phyloP scores from a whole-genome alignment of 2,329 filamentous ascomycete species.

The Alternaria burnsii region DNA sequence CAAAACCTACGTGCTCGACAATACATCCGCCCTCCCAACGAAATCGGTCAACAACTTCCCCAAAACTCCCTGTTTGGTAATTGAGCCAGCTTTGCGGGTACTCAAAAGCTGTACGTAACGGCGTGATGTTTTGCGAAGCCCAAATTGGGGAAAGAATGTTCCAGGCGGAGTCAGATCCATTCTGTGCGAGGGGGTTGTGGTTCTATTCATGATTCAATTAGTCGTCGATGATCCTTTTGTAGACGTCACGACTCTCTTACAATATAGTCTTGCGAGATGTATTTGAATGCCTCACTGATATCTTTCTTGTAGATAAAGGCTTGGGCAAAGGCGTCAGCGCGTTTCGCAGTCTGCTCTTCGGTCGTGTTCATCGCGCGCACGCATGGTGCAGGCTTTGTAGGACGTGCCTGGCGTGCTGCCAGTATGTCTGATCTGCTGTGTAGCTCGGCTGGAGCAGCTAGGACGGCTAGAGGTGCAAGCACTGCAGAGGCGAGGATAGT shows the following conservation, averaged over 20 bases:
- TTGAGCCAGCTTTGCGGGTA: constrained; percentile 38
- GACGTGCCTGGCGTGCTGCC: constrained; percentile 20
- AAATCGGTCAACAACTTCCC: constrained; percentile 40
- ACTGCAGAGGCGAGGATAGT: constrained; percentile 22
- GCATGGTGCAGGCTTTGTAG: constrained; percentile 38
- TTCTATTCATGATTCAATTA: constrained; percentile 27
- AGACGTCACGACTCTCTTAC: constrained; percentile 14
- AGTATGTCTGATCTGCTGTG: constrained; percentile 8
- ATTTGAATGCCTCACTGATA: constrained; percentile 41
- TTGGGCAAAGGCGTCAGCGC: constrained; percentile 33
- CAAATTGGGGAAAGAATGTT: constrained; percentile 36
- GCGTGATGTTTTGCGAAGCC: constrained; percentile 32
- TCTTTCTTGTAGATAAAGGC: constrained; percentile 42
- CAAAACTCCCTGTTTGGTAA: constrained; percentile 30
- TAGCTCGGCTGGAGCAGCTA: constrained; percentile 25
- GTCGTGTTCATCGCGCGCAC: constrained; percentile 24
- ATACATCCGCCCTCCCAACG: constrained; percentile 45
- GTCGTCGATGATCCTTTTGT: background rate
- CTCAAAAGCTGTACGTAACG: constrained; percentile 33
- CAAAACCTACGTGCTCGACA: constrained; percentile 42
- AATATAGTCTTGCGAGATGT: constrained; percentile 39
- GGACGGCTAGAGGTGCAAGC: constrained; percentile 20
- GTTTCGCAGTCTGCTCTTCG: constrained; percentile 21
- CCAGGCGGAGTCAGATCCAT: constrained; percentile 43
- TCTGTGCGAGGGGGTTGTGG: constrained; percentile 39